Evolutionary conservation across 2,329 filamentous ascomycete species (phyloP).

Genomic region (Rutstroemia sp.): DNA sequence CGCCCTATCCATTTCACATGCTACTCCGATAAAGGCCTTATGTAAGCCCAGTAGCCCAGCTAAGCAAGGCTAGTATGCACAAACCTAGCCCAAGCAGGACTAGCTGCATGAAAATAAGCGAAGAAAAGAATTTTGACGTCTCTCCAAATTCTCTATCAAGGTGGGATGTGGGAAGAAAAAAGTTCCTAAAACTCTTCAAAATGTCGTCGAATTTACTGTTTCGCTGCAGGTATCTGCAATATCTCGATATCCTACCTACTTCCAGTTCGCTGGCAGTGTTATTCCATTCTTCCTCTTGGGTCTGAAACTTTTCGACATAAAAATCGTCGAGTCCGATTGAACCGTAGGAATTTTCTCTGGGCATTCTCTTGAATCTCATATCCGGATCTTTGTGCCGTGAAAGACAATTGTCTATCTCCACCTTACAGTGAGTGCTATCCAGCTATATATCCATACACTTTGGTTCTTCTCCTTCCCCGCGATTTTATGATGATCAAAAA

Average conservation of each 20-base stretch:
- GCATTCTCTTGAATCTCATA: not conserved
- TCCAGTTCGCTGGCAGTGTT: not conserved
- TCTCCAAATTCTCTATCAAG: not conserved
- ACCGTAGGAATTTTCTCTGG: not conserved
- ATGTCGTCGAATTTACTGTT: slow-evolving; percentile 3
- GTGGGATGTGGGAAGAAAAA: slow-evolving; percentile 4
- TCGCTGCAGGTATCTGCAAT: not conserved
- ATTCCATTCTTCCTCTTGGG: not conserved
- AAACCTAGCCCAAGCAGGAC: too few relatives aligned
- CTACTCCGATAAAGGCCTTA: too few relatives aligned
- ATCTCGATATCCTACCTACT: not conserved
- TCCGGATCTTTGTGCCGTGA: not conserved
- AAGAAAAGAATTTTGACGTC: not conserved
- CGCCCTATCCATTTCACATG: too few relatives aligned
- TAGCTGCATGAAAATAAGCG: too few relatives aligned
- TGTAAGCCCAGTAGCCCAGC: too few relatives aligned
- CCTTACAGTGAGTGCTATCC: not conserved
- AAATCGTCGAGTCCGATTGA: not conserved
- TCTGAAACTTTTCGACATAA: not conserved
- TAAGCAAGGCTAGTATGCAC: too few relatives aligned
- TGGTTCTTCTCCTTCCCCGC: not conserved
- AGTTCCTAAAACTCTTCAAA: slow-evolving; percentile 9
- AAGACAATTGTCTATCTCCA: not conserved
- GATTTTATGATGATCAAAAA: slow-evolving; percentile 22
- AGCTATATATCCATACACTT: not conserved